Evolutionary conservation across 148 eudicot genomes (phyloP).

Genomic region (Nepenthes gracilis): DNA sequence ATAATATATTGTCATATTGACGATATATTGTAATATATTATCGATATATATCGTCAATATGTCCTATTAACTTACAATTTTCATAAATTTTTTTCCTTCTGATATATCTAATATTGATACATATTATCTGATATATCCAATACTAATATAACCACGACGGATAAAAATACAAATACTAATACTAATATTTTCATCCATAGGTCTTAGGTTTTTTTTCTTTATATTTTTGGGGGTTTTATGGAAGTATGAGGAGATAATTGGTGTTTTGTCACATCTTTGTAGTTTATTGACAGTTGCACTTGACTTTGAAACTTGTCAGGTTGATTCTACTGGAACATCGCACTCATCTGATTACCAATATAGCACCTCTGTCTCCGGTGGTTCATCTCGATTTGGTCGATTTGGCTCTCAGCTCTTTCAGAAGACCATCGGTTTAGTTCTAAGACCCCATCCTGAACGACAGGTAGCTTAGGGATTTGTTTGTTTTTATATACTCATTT

Average conservation of each 20-base stretch:
- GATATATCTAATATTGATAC: too few species aligned
- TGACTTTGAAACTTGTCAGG: constrained; percentile 10
- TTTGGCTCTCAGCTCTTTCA: constrained; percentile 73
- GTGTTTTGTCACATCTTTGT: background rate
- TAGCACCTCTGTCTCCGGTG: constrained; percentile 24
- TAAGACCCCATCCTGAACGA: constrained; percentile 47
- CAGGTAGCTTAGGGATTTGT: constrained; percentile 39
- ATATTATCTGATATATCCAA: too few species aligned
- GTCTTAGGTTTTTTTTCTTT: too few species aligned
- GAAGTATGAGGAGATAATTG: background rate
- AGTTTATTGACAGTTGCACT: background rate
- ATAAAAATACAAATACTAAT: too few species aligned
- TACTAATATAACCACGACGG: too few species aligned
- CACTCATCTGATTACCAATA: constrained; percentile 25
- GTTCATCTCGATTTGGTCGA: constrained; percentile 54
- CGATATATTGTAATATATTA: too few species aligned
- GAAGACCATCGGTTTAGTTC: constrained; percentile 69
- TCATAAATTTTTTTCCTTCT: too few species aligned
- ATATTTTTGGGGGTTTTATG: too few species aligned
- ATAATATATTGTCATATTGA: too few species aligned
- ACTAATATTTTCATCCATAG: too few species aligned
- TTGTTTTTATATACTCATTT: background rate
- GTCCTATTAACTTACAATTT: too few species aligned
- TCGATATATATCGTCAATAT: too few species aligned
- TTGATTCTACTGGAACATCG: constrained; percentile 35